These are phyloP conservation scores for Zea luxurians DNA, from an alignment of 176 grass and related monocot genomes.

Conservation along the genomic window DNA sequence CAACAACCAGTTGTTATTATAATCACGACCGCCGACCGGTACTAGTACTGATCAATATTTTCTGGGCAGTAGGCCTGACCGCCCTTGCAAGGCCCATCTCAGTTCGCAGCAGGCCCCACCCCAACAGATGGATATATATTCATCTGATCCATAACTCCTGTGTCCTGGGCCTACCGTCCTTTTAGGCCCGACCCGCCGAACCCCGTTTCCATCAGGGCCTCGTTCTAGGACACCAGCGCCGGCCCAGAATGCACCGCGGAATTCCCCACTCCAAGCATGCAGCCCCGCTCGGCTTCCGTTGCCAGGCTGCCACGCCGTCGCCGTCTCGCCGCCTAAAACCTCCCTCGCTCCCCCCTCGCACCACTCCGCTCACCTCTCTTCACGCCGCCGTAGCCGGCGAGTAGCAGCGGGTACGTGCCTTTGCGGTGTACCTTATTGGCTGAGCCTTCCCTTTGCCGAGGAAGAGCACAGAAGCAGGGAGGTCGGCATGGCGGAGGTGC, in stretches of 20 bases:
- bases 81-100: not conserved
- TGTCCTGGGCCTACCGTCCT: no score
- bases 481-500: slow-evolving; percentile 50
- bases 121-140: no score
- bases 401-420: not conserved
- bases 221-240: not conserved
- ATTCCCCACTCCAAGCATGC: no score
- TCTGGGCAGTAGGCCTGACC: not conserved
- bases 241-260: not conserved
- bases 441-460: not conserved
- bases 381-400: slow-evolving; percentile 10
- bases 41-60: not conserved
- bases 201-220: not conserved
- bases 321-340: not conserved
- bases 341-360: no score
- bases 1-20: not conserved
- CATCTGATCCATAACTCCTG: no score
- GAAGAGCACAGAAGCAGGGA: not conserved
- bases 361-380: not conserved
- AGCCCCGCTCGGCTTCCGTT: no score
- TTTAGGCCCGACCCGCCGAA: no score
- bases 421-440: not conserved
- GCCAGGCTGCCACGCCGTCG: no score
- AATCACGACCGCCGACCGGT: not conserved
- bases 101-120: no score